phyloP scores from a whole-genome alignment of 2,329 filamentous ascomycete genomes.

The Beauveria caledonica region DNA sequence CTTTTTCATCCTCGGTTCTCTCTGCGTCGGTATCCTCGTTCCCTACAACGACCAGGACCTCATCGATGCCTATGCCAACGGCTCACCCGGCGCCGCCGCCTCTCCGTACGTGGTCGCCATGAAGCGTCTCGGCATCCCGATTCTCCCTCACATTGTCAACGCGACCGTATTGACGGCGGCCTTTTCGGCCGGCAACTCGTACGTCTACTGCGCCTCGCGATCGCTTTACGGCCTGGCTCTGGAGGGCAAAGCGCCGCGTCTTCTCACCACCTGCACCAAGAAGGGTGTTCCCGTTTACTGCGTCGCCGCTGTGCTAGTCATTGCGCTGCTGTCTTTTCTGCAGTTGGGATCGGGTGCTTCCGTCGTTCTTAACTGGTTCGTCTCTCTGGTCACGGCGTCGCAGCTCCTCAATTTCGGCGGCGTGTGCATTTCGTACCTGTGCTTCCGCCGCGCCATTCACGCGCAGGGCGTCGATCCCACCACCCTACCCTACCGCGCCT shows the following conservation, averaged over 20 bases:
- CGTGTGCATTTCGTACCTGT: constrained; percentile 63
- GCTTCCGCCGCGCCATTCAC: constrained; percentile 60
- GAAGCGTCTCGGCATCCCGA: constrained; percentile 52
- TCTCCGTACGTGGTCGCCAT: constrained; percentile 63
- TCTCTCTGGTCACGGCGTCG: constrained; percentile 61
- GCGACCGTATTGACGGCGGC: constrained; percentile 62
- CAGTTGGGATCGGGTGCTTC: constrained; percentile 59
- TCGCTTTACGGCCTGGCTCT: constrained; percentile 61
- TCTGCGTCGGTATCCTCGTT: constrained; percentile 64
- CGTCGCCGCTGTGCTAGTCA: constrained; percentile 55
- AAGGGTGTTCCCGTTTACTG: constrained; percentile 67
- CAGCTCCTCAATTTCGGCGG: constrained; percentile 66
- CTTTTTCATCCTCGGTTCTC: constrained; percentile 68
- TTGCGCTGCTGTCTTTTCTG: constrained; percentile 65
- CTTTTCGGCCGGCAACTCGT: constrained; percentile 59
- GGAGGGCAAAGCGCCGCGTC: constrained; percentile 55
- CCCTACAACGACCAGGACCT: constrained; percentile 59
- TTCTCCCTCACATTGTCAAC: constrained; percentile 65
- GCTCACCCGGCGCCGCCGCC: constrained; percentile 57
- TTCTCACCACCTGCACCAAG: constrained; percentile 53
- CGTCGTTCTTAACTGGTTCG: constrained; percentile 65
- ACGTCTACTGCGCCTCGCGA: constrained; percentile 57
- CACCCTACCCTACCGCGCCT: constrained; percentile 60
- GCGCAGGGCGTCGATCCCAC: constrained; percentile 62
- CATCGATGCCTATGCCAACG: constrained; percentile 48